Evolutionary conservation across 805 yeast genomes (phyloP), one percentile per base, ranked within the genome.

Genomic region (Zygoascus biomembranicola): DNA sequence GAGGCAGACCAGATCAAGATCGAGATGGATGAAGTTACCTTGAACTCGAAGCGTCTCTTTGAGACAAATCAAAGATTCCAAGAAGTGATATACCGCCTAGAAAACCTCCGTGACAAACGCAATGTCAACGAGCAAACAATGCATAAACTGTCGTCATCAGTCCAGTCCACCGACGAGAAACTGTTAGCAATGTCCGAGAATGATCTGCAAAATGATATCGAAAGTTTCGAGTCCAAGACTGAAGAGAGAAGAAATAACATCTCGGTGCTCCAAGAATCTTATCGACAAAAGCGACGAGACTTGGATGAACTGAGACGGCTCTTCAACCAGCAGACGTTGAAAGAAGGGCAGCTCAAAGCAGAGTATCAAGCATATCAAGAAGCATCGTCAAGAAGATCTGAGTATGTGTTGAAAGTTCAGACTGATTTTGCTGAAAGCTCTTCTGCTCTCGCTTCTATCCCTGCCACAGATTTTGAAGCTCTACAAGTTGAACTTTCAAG

Each of bases 31-130:
- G 65, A 65, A 2, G 73, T 82, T 1, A 82, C 84, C n/a, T 66
- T 67, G 41, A 79, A 84, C 59, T 76, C 88, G 2, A 84, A 85
- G 48, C 64, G 64, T 13, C 70, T 90, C 13, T 90, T 89, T 68
- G 79, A 80, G 49, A 75, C 87, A 1, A 87, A 88, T 63, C 96
- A 88, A 64, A 85, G 85, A 54, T 90, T 84, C 64, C 96, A 89
- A 64, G 75, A 81, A 55, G 79, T 82, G 0, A 64, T 90, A 19
- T 81, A 85, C 31, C 79, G 79, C 57, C 67, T 82, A 20, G 87
- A 85, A 42, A 80, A 78, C 50, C 64, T 85, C 46, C 70, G 72
- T 37, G 79, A 78, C 49, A 76, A 77, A 47, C 71, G 73, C 54
- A 62, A 63, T 9, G 72, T 80, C 1, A 64, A 80, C 3, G 56